Conservation (phyloP, 129 eudicot species). For the Tanacetum coccineum region DNA sequence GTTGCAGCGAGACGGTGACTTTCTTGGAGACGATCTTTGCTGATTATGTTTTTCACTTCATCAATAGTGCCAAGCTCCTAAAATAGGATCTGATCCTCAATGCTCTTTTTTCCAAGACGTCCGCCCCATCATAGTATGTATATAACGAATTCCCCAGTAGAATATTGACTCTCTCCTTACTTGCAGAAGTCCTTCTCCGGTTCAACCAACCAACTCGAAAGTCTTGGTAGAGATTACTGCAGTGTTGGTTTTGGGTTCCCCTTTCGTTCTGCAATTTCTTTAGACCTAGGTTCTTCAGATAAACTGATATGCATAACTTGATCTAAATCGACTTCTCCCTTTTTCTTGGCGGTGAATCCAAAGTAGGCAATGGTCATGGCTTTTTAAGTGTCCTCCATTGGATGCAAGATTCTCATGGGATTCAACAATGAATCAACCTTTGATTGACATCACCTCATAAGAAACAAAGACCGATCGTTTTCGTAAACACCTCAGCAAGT, state of each 20-base stretch:
- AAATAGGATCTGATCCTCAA: slow-evolving; percentile 57
- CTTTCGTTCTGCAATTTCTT: slow-evolving; percentile 1
- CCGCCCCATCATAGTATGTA: slow-evolving; percentile 35
- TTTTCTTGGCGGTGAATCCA: slow-evolving; percentile 31
- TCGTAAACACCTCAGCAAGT: slow-evolving; percentile 15
- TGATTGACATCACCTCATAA: slow-evolving; percentile 6
- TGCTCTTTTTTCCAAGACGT: slow-evolving; percentile 40
- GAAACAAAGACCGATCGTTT: slow-evolving; percentile 10
- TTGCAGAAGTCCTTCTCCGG: slow-evolving; percentile 33
- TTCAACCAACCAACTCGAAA: slow-evolving; percentile 77
- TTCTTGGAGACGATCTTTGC: slow-evolving; percentile 44
- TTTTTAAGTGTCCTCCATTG: slow-evolving; percentile 45
- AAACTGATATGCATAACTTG: slow-evolving; percentile 21
- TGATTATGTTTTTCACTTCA: slow-evolving; percentile 43
- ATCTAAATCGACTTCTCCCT: slow-evolving; percentile 45
- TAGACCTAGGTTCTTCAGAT: slow-evolving; percentile 35
- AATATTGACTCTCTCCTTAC: slow-evolving; percentile 37
- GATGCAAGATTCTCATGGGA: slow-evolving; percentile 57
- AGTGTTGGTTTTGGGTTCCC: slow-evolving; percentile 18
- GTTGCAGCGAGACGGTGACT: slow-evolving; percentile 39
- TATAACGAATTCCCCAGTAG: slow-evolving; percentile 45
- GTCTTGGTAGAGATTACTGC: slow-evolving; percentile 68
- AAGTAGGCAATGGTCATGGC: slow-evolving; percentile 19
- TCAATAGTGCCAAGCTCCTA: slow-evolving; percentile 54
- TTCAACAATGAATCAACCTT: slow-evolving; percentile 35